Percentiles rank a stretch among this genome's conserved stretches.
These are phyloP conservation scores for Aureobasidium sp. DNA, from an alignment of 2,329 filamentous ascomycete genomes.

Conservation along the genomic window DNA sequence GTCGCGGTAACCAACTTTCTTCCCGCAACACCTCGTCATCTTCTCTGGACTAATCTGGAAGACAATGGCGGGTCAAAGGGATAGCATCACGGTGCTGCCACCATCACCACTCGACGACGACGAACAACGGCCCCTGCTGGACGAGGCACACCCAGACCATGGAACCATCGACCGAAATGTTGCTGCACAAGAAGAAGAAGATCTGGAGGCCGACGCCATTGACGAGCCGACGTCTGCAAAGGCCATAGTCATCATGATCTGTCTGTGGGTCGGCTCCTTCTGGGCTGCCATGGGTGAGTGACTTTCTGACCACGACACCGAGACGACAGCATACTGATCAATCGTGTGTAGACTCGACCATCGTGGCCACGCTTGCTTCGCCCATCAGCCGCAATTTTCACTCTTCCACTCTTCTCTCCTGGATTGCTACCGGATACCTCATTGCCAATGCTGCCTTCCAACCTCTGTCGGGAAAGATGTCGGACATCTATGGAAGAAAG, in stretches of 20 bases:
- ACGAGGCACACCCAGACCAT: slow-evolving; percentile 14
- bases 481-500: slow-evolving; percentile 78
- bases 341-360: slow-evolving; percentile 54
- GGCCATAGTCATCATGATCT: slow-evolving; percentile 41
- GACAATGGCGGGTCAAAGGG: slow-evolving; percentile 1
- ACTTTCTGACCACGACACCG: background rate
- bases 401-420: slow-evolving; percentile 73
- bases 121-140: slow-evolving; percentile 16
- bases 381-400: slow-evolving; percentile 78
- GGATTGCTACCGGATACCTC: slow-evolving; percentile 80
- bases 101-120: slow-evolving; percentile 16
- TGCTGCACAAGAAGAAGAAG: slow-evolving; percentile 26
- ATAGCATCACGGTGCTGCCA: slow-evolving; percentile 1
- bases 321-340: background rate
- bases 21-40: background rate
- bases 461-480: slow-evolving; percentile 74
- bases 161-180: slow-evolving; percentile 17
- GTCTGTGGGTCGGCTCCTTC: slow-evolving; percentile 47
- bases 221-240: slow-evolving; percentile 41
- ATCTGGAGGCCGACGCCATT: slow-evolving; percentile 21
- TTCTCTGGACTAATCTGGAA: background rate
- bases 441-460: slow-evolving; percentile 84
- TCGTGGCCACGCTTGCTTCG: slow-evolving; percentile 76
- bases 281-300: slow-evolving; percentile 45
- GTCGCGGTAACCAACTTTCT: background rate